Evolutionary conservation across 1,284 basidiomycete species (phyloP).

Genomic region (Omphalotus olearius): DNA sequence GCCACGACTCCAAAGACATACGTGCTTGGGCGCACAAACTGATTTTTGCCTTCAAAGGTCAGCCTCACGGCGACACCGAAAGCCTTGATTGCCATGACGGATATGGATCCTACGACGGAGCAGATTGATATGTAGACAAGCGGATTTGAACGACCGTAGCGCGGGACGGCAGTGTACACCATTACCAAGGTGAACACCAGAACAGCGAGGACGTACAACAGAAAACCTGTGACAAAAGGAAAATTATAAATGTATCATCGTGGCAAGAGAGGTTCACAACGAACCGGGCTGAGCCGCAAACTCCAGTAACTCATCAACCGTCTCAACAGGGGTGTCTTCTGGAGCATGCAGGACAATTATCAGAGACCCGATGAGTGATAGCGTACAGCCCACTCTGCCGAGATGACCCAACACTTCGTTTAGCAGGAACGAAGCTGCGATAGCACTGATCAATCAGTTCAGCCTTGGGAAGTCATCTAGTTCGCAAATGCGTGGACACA

Average conservation of each 20-base stretch:
- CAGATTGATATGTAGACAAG: conserved; percentile 94
- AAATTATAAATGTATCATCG: conserved; percentile 3
- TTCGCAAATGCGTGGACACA: conserved; percentile 32
- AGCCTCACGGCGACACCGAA: conserved; percentile 91
- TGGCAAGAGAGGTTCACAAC: conserved; percentile 18
- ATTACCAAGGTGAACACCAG: conserved; percentile 80
- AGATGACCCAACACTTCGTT: conserved; percentile 93
- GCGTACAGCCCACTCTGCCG: conserved; percentile 87
- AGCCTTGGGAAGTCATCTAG: conserved; percentile 11
- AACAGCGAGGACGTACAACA: conserved; percentile 86
- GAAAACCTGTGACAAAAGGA: conserved; percentile 59
- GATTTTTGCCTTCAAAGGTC: conserved; percentile 92
- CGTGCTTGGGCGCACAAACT: conserved; percentile 91
- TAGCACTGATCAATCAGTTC: conserved; percentile 51
- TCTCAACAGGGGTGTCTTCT: conserved; percentile 90
- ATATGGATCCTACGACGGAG: conserved; percentile 77
- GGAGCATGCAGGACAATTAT: conserved; percentile 98
- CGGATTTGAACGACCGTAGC: conserved; percentile 84
- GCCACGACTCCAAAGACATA: conserved; percentile 92
- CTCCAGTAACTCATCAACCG: conserved; percentile 90
- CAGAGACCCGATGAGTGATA: conserved; percentile 89
- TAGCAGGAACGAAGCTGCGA: conserved; percentile 90
- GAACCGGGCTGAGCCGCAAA: conserved; percentile 89
- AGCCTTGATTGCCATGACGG: conserved; percentile 84
- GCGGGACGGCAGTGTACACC: conserved; percentile 85